Evolutionary conservation across 768 basidiomycete genomes (phyloP), one percentile per base, ranked within the genome.

Genomic region (Xerocomus brunneocitrinus): DNA sequence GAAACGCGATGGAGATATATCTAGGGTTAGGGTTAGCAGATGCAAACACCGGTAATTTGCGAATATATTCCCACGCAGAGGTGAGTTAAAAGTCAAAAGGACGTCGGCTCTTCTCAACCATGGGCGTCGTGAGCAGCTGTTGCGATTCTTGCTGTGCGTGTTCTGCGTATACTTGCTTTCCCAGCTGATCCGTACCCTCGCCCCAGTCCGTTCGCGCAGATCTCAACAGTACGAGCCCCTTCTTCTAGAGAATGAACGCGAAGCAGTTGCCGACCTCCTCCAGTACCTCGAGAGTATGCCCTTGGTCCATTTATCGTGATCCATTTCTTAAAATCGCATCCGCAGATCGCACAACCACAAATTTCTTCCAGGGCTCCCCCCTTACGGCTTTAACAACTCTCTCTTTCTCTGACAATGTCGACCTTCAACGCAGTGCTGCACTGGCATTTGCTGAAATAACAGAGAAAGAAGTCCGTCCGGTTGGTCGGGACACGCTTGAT

Each of bases 401-500:
- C 57, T 95, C 94, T 24, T 99, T 98, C 76, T 94, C 91, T 22
- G 97, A 98, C 75, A 99, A 99, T 74, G 95, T 99, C 60, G 97
- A 98, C 75, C 80, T 99, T 19, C 97, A 99, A 76, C 84, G 97
- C 47, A 95, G 92, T 59, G 97, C 97, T 2, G 97, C 97, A 4
- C 82, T 99, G 41, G 97, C 97, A 0, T 99, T 98, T 66, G 97
- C 97, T 35, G 97, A 99, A 72, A 99, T 99, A 55, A 99, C 97
- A 24, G 97, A 99, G 77, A 98, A 98, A 75, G 97, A 99, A 73
- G 95, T 98, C 49, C 84, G 95, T 41, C 92, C 91, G 43, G 97
- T 99, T 22, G 93, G 90, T 13, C 81, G 97, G 57, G 97, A 98
- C 69, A 99, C 97, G 19, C 81, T 99, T 62, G 97, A 99, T 72